Evolutionary conservation across 1,139 yeast species (phyloP).

Genomic region (Saccharomycopsis hybrid): DNA sequence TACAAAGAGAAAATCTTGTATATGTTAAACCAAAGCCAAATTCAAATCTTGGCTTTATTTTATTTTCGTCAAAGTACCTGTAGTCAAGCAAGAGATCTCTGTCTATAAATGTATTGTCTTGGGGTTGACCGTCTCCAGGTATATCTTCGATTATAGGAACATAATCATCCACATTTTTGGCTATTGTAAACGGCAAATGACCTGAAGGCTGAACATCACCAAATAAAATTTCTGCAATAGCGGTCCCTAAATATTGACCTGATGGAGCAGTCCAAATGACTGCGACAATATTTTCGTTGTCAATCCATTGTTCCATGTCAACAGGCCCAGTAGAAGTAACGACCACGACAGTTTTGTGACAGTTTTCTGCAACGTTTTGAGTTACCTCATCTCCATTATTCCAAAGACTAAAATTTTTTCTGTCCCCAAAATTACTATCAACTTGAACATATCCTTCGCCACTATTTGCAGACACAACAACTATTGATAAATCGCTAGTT

Average conservation of each 20-base stretch:
- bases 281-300: conserved; percentile 50
- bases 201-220: conserved; percentile 61
- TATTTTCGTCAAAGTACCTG: conserved; percentile 46
- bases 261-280: conserved; percentile 51
- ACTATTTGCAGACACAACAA: conserved; percentile 45
- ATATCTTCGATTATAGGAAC: conserved; percentile 42
- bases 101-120: conserved; percentile 40
- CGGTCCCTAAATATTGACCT: conserved; percentile 49
- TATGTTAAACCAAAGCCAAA: conserved; percentile 60
- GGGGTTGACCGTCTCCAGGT: conserved; percentile 37
- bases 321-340: conserved; percentile 57
- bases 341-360: conserved; percentile 50
- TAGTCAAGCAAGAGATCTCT: conserved; percentile 40
- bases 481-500: conserved; percentile 43
- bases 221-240: conserved; percentile 44
- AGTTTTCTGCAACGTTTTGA: conserved; percentile 39
- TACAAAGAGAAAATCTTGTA: conserved; percentile 40
- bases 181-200: conserved; percentile 56
- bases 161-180: conserved; percentile 48
- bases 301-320: conserved; percentile 53
- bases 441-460: conserved; percentile 57
- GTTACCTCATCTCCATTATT: conserved; percentile 55
- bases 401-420: conserved; percentile 52
- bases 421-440: conserved; percentile 56
- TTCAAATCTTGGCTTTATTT: conserved; percentile 51